Percentiles rank a stretch among this genome's conserved stretches.
These are phyloP conservation scores for Rubroboletus pulcherrimus DNA, from an alignment of 768 basidiomycete species.

Conservation along the genomic window DNA sequence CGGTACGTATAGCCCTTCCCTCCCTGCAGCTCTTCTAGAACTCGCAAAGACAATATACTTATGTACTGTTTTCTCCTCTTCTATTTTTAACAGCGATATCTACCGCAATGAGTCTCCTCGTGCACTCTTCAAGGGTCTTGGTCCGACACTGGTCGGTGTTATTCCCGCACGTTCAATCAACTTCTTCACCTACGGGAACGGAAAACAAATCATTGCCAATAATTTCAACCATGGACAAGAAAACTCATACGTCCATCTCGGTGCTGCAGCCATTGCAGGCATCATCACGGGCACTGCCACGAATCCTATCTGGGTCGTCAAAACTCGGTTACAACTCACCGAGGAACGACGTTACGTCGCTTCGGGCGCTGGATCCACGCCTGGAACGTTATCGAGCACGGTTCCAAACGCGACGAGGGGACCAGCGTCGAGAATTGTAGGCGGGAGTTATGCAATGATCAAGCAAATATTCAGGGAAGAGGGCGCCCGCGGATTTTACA, in stretches of 20 bases:
- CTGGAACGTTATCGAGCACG: background rate
- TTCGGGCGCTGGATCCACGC: background rate
- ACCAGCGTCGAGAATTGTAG: constrained; percentile 33
- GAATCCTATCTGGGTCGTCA: constrained; percentile 99
- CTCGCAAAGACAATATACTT: background rate
- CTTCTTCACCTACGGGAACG: constrained; percentile 97
- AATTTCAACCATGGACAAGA: constrained; percentile 73
- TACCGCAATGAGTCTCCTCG: constrained; percentile 83
- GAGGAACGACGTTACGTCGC: constrained; percentile 26
- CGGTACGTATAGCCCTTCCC: constrained; percentile 43
- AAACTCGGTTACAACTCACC: constrained; percentile 86
- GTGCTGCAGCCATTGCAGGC: constrained; percentile 83
- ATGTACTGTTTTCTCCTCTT: background rate
- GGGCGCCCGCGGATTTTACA: constrained; percentile 87
- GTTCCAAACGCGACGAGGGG: constrained; percentile 3
- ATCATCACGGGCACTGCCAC: constrained; percentile 85
- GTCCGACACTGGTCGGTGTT: constrained; percentile 91
- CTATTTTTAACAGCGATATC: constrained; percentile 61
- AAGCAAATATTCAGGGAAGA: constrained; percentile 74
- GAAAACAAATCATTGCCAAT: constrained; percentile 86
- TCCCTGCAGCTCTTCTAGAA: background rate
- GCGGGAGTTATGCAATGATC: constrained; percentile 60
- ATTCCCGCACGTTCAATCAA: constrained; percentile 96
- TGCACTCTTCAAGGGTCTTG: constrained; percentile 92
- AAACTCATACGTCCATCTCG: constrained; percentile 81